Conservation (phyloP, 805 yeast genomes). For the Metschnikowia koreensis region DNA sequence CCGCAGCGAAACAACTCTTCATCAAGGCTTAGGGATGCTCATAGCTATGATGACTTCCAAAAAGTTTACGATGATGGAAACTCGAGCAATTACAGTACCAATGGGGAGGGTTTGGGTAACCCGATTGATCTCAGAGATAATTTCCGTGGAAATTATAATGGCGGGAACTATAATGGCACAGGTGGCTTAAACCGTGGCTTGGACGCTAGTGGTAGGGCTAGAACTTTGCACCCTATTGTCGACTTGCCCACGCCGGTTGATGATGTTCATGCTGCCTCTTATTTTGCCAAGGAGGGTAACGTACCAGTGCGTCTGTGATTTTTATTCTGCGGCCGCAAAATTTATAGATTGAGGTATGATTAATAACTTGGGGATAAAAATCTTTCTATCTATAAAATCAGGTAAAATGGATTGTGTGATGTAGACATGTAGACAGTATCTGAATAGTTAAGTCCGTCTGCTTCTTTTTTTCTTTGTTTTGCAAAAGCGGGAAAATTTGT, state of each 20-base stretch:
- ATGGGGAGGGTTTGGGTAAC: conserved; percentile 3
- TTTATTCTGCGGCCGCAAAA: neutral
- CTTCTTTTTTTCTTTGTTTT: too few species aligned
- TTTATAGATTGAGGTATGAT: neutral
- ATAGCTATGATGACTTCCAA: conserved; percentile 3
- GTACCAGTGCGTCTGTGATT: conserved; percentile 6
- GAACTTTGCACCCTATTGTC: conserved; percentile 22
- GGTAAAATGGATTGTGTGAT: too few species aligned
- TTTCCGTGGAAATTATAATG: neutral
- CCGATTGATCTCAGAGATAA: conserved; percentile 2
- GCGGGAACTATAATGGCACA: neutral
- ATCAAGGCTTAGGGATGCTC: conserved; percentile 1
- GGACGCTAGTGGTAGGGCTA: neutral
- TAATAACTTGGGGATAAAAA: too few species aligned
- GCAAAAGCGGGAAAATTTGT: too few species aligned
- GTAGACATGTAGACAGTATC: too few species aligned
- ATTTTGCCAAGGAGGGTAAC: conserved; percentile 6
- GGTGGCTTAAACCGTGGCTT: neutral
- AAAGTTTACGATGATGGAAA: neutral
- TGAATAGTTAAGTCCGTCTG: too few species aligned
- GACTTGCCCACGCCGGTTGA: conserved; percentile 30
- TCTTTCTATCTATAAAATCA: too few species aligned
- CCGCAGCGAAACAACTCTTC: neutral
- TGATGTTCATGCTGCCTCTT: conserved; percentile 13
- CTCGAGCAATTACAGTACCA: neutral